phyloP scores from a whole-genome alignment of 202 grass and related monocot genomes.

The Zizania palustris region DNA sequence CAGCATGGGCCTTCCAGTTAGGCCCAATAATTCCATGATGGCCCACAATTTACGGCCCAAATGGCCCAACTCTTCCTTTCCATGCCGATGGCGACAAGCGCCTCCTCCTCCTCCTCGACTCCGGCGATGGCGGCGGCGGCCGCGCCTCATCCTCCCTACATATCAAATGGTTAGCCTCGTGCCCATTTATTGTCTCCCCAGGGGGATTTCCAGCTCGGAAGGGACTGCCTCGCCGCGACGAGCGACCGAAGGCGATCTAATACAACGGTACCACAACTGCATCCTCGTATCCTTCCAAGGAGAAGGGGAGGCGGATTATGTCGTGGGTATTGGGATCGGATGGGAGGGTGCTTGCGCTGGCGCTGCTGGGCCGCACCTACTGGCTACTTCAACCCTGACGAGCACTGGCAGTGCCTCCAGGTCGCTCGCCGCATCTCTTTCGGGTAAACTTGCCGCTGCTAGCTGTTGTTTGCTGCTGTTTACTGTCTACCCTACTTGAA shows the following conservation, averaged over 20 bases:
- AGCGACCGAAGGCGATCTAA: constrained; percentile 39
- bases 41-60: too few relatives aligned
- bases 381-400: constrained; percentile 98
- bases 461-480: too few relatives aligned
- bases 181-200: too few relatives aligned
- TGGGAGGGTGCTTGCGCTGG: constrained; percentile 56
- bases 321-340: constrained; percentile 36
- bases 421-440: constrained; percentile 43
- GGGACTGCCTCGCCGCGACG: constrained; percentile 15
- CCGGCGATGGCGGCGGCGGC: background rate
- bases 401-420: constrained; percentile 91
- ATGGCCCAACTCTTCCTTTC: too few relatives aligned
- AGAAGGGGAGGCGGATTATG: background rate
- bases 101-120: too few relatives aligned
- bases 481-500: too few relatives aligned
- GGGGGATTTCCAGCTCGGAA: too few relatives aligned
- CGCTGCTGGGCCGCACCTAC: constrained; percentile 78
- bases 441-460: constrained; percentile 45
- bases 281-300: background rate
- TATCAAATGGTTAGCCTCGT: too few relatives aligned
- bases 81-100: too few relatives aligned
- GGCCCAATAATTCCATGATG: too few relatives aligned
- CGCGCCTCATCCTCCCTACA: background rate
- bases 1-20: too few relatives aligned
- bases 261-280: too few relatives aligned